Conservation (phyloP, 2,329 filamentous ascomycete species). For the Pyricularia grisea region DNA sequence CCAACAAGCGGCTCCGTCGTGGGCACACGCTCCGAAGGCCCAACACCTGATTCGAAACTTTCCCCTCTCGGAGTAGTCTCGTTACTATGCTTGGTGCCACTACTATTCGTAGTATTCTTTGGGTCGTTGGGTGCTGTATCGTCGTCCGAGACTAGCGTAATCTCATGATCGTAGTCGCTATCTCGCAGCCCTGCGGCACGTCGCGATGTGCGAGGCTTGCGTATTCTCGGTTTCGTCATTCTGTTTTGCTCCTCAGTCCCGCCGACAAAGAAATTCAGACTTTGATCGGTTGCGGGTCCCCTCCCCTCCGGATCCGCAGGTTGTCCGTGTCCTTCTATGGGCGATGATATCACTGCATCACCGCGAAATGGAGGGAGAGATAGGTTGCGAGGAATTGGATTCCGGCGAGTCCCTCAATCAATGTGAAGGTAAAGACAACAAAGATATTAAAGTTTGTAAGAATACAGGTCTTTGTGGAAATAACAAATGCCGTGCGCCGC, state of each 20-base stretch:
- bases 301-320: background rate
- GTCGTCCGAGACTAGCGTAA: constrained; percentile 50
- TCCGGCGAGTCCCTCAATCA: background rate
- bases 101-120: background rate
- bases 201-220: constrained; percentile 37
- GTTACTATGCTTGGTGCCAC: background rate
- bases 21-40: background rate
- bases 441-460: background rate
- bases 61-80: background rate
- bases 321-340: background rate
- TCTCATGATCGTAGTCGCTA: constrained; percentile 61
- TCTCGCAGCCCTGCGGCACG: constrained; percentile 46
- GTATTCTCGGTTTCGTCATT: constrained; percentile 25
- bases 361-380: background rate
- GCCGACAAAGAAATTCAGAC: background rate
- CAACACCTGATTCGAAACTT: background rate
- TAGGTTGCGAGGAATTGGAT: background rate
- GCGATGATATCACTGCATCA: background rate
- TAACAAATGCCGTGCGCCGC: background rate
- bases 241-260: background rate
- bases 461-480: background rate
- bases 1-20: background rate
- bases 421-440: no score
- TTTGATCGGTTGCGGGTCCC: background rate
- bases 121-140: background rate